Percentiles rank a stretch among this genome's conserved stretches.
Conservation (phyloP, 148 eudicot genomes). For the Fallopia convolvulus region DNA sequence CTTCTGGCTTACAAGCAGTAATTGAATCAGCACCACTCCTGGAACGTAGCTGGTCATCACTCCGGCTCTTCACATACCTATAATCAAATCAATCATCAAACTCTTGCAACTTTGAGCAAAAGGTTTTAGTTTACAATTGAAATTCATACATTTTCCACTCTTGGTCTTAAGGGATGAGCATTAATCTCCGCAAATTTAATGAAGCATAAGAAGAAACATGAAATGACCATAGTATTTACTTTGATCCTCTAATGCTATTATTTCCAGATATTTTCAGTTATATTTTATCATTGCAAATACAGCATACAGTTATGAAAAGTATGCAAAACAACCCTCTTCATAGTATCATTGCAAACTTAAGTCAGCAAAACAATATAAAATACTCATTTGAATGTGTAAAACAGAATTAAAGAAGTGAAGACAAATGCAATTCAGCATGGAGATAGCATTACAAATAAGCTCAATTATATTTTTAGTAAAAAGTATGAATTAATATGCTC, state of each 20-base stretch:
- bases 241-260: too few species aligned
- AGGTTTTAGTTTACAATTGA: not conserved
- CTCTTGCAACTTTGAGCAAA: not conserved
- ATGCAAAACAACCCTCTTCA: too few species aligned
- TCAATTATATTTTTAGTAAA: too few species aligned
- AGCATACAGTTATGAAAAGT: too few species aligned
- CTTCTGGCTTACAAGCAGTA: constrained; percentile 53
- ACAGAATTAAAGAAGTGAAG: not conserved
- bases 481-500: too few species aligned
- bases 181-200: too few species aligned
- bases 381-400: not conserved
- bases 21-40: constrained; percentile 17
- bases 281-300: too few species aligned
- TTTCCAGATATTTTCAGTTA: too few species aligned
- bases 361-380: not conserved
- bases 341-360: not conserved
- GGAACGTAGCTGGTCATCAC: constrained; percentile 56
- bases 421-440: not conserved
- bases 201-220: too few species aligned
- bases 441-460: not conserved
- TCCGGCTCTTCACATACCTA: constrained; percentile 85
- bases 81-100: not conserved
- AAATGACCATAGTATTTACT: too few species aligned
- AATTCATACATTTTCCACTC: too few species aligned
- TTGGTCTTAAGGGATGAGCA: too few species aligned